A percentile compares a stretch with the other conserved stretches of the same genome.
These are phyloP conservation scores for Pseudozyma thailandica DNA, from an alignment of 1,284 basidiomycete species.

Conservation along the genomic window DNA sequence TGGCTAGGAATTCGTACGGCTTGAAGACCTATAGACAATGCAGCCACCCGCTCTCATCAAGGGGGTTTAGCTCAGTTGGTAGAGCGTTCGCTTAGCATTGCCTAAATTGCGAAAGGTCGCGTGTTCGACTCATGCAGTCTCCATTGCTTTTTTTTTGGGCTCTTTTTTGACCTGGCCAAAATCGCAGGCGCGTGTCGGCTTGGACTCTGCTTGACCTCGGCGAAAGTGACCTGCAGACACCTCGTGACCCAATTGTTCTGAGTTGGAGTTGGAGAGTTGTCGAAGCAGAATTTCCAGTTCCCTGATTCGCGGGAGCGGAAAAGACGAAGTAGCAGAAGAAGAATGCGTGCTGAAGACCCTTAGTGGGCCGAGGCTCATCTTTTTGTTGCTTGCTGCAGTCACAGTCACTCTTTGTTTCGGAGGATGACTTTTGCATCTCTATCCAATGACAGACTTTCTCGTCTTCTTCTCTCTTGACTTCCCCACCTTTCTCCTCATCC, in stretches of 20 bases:
- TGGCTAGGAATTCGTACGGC: no score
- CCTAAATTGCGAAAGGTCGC: constrained; percentile 55
- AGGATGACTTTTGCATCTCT: no score
- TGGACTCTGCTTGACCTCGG: constrained; percentile 16
- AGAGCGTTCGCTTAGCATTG: constrained; percentile 58
- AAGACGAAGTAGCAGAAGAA: no score
- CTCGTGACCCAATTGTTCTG: constrained; percentile 18
- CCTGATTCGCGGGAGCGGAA: constrained; percentile 5
- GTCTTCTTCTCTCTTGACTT: background rate
- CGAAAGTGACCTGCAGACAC: background rate
- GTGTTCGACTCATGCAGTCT: constrained; percentile 60
- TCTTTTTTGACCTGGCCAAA: background rate
- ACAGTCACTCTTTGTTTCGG: no score
- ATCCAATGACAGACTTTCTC: background rate
- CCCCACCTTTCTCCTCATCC: background rate
- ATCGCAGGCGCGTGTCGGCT: constrained; percentile 1
- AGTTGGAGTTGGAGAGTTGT: no score
- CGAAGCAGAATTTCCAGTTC: background rate
- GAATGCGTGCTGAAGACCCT: no score
- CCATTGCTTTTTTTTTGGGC: constrained; percentile 11
- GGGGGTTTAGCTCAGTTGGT: constrained; percentile 60
- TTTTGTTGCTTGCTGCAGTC: no score
- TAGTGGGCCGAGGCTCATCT: no score
- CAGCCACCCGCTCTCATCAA: no score
- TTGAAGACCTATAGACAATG: no score